Evolutionary conservation across 2,329 filamentous ascomycete genomes (phyloP), one percentile per base, ranked within the genome.

Genomic region (Ophioceras dolichostomum): DNA sequence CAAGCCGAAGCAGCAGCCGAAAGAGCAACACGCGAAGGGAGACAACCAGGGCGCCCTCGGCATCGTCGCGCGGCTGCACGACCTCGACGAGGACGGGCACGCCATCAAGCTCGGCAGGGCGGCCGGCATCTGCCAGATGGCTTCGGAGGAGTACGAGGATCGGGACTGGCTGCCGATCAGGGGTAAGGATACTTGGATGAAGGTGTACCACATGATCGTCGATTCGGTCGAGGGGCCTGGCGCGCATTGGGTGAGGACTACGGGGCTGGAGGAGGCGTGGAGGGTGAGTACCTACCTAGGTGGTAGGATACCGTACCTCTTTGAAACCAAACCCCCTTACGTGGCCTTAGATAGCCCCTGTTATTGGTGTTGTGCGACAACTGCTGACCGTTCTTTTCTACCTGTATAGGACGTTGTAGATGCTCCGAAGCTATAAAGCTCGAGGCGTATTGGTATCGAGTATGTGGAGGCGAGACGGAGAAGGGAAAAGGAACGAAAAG

Each of bases 1-100:
- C 0, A 69, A 61, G 39, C n/a, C n/a, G n/a, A n/a, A n/a, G n/a
- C n/a, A n/a, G n/a, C n/a, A n/a, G n/a, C n/a, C n/a, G n/a, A n/a
- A n/a, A n/a, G n/a, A n/a, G n/a, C n/a, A n/a, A n/a, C 58, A 62
- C 34, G 37, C 44, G 21, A 43, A 35, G 5, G 50, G 54, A 48
- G 49, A 30, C 67, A 42, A 50, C 57, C 42, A 62, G 53, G 36
- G 69, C 39, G 36, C 41, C 4, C 10, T 27, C 55, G 64, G 66
- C 2, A 55, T 75, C 3, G 54, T 73, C 6, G 52, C 62, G 2
- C 58, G 66, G 9, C 53, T 77, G 14, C 62, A 67, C 41, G 42
- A 44, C 9, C 50, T 70, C 24, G 50, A 67, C 0, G 88, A 94
- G 46, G 87, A 95, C 55, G 87, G 88, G 0, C 89, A 96, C 58